phyloP scores from a whole-genome alignment of 31 red algal species.

The Odonthalia washingtoniensis region DNA sequence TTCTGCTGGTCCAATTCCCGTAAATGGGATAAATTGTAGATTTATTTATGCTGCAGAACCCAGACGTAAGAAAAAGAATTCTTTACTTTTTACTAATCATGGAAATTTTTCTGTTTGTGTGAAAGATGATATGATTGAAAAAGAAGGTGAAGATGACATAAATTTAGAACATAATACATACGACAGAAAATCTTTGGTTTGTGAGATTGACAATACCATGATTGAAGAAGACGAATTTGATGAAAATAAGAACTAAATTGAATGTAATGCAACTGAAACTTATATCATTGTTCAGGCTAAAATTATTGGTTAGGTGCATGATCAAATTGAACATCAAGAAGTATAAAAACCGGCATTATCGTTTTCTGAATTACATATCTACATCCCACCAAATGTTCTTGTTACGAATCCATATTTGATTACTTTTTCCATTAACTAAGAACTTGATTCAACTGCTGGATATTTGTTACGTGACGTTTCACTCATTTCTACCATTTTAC shows the following conservation, averaged over 20 bases:
- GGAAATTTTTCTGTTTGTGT: too few relatives aligned
- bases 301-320: slow-evolving; percentile 34
- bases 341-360: not conserved
- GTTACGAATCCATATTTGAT: slow-evolving; percentile 43
- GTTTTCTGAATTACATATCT: slow-evolving; percentile 40
- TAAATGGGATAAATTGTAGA: slow-evolving; percentile 31
- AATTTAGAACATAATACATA: not conserved
- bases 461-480: slow-evolving; percentile 55
- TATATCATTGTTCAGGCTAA: not conserved
- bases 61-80: too few relatives aligned
- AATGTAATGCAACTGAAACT: not conserved
- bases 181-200: not conserved
- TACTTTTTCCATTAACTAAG: slow-evolving; percentile 40
- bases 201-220: too few relatives aligned
- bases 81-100: not conserved
- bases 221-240: too few relatives aligned
- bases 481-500: slow-evolving; percentile 46
- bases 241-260: not conserved
- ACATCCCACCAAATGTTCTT: slow-evolving; percentile 22
- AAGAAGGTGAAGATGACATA: not conserved
- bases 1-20: slow-evolving; percentile 40
- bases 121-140: not conserved
- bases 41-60: slow-evolving; percentile 48
- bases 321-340: slow-evolving; percentile 17
- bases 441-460: slow-evolving; percentile 35